These are phyloP conservation scores for Xylaria sp. DNA, from an alignment of 2,329 filamentous ascomycete genomes.

Conservation along the genomic window DNA sequence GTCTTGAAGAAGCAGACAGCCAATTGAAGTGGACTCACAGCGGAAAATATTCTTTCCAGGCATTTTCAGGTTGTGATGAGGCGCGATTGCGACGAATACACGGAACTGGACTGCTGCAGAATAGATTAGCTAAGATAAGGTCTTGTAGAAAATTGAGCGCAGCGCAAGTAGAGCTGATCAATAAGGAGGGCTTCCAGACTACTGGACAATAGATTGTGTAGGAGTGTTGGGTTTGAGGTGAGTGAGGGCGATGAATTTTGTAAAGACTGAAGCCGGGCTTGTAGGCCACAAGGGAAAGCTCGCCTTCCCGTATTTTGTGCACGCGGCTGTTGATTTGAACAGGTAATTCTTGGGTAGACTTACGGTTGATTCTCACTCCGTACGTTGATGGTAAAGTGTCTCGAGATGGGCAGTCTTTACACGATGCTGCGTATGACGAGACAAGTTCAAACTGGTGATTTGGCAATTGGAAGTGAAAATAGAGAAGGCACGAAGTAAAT, in stretches of 20 bases:
- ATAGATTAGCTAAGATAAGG: not conserved
- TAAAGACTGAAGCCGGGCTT: not conserved
- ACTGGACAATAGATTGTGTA: not conserved
- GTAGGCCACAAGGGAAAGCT: not conserved
- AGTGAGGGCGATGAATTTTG: not conserved
- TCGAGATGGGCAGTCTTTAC: not conserved
- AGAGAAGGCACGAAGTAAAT: not conserved
- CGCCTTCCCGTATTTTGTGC: not conserved
- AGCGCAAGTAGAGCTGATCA: not conserved
- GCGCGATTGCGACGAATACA: constrained; percentile 4
- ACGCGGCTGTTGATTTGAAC: not conserved
- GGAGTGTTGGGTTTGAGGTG: not conserved
- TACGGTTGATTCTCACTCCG: not conserved
- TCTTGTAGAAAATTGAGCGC: not conserved
- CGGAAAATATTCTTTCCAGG: not conserved
- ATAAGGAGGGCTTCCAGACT: not conserved
- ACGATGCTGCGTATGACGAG: not conserved
- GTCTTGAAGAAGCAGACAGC: not conserved
- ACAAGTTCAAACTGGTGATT: not conserved
- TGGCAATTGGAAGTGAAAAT: not conserved
- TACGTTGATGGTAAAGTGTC: not conserved
- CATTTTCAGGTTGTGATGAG: not conserved
- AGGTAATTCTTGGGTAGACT: not conserved
- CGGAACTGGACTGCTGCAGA: not conserved
- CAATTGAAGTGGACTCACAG: constrained; percentile 9